A percentile compares a stretch with the other conserved stretches of the same genome.
These are phyloP conservation scores for Sporobolomyces pararoseus DNA, from an alignment of 768 basidiomycete genomes.

Conservation along the genomic window DNA sequence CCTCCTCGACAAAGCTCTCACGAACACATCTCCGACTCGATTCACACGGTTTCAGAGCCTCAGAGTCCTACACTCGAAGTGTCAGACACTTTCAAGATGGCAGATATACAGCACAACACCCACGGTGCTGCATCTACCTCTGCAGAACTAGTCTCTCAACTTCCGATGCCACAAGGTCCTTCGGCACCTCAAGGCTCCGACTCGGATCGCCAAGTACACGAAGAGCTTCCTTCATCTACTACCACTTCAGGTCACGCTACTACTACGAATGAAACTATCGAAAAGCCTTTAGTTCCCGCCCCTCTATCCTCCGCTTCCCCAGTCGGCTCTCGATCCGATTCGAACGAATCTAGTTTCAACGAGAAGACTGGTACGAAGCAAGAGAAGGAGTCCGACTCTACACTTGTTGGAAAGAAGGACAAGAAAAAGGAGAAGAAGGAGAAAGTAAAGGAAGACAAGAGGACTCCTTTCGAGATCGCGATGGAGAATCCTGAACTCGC, in stretches of 20 bases:
- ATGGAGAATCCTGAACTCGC: slow-evolving; percentile 30
- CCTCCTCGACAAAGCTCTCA: too few species aligned
- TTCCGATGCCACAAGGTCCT: neutral
- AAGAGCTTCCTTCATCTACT: neutral
- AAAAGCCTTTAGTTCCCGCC: neutral
- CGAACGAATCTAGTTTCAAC: neutral
- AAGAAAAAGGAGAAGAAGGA: slow-evolving; percentile 14
- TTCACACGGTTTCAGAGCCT: too few species aligned
- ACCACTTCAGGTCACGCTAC: neutral
- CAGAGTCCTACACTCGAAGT: too few species aligned
- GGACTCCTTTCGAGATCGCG: slow-evolving; percentile 26
- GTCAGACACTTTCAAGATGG: slow-evolving; percentile 16
- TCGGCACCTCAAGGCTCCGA: neutral
- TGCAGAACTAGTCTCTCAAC: neutral
- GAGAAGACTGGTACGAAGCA: slow-evolving; percentile 2
- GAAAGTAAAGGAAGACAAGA: slow-evolving; percentile 13
- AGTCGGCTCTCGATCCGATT: neutral
- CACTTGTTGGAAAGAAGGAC: neutral
- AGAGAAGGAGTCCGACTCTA: neutral
- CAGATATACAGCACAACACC: neutral
- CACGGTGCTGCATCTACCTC: neutral
- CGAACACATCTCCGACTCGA: too few species aligned
- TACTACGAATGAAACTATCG: slow-evolving; percentile 4
- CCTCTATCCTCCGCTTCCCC: neutral
- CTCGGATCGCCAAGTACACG: slow-evolving; percentile 1